phyloP scores from a whole-genome alignment of 257 asterid species.

The Marsdenia floribunda region DNA sequence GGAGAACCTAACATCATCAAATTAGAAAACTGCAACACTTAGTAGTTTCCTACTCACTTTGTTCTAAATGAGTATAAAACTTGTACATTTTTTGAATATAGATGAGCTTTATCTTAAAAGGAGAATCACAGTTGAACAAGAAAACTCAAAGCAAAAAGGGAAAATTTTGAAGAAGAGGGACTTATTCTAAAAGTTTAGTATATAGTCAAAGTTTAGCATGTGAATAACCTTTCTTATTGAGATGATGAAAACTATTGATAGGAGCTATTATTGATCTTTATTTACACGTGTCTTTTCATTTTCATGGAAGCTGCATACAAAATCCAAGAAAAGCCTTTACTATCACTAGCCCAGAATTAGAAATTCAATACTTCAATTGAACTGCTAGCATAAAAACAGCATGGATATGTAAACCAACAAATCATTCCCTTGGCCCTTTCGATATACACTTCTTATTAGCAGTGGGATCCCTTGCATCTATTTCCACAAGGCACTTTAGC shows the following conservation, averaged over 20 bases:
- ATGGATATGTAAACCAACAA: background rate
- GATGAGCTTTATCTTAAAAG: background rate
- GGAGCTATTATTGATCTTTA: background rate
- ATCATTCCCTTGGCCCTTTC: background rate
- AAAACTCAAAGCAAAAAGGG: background rate
- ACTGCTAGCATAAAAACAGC: background rate
- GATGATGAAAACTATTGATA: background rate
- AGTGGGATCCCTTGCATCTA: background rate
- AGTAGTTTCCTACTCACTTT: background rate
- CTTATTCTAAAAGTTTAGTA: background rate
- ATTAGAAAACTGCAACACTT: background rate
- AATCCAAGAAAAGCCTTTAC: background rate
- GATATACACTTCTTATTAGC: background rate
- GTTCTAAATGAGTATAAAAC: background rate
- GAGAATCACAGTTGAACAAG: background rate
- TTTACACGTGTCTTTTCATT: background rate
- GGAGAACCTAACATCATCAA: background rate
- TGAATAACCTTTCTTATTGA: background rate
- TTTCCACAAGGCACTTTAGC: background rate
- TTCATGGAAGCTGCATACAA: background rate
- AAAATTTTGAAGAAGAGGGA: background rate
- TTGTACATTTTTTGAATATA: background rate
- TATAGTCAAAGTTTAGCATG: background rate
- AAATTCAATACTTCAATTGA: background rate
- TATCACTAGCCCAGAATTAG: background rate